Conservation (phyloP, 225 moss, liverwort and hornwort genomes). For the Thuidium tamariscinum region DNA sequence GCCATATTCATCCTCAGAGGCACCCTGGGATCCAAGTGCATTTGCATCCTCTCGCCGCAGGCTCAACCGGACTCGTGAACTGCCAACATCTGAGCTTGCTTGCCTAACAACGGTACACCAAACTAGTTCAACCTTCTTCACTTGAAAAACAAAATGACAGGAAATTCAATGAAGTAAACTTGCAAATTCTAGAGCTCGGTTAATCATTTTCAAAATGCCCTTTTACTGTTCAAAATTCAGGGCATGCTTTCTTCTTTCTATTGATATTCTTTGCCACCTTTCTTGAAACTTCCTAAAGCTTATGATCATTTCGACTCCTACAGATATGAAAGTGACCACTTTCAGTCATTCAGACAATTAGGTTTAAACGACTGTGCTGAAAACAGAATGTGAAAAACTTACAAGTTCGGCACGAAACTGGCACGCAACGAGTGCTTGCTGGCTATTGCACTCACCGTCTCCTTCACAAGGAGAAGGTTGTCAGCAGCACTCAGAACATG, state of each 20-base stretch:
- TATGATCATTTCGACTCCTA: neutral
- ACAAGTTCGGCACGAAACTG: constrained; percentile 65
- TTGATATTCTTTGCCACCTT: neutral
- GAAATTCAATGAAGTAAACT: neutral
- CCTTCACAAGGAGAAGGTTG: constrained; percentile 57
- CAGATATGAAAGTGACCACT: neutral
- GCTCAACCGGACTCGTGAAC: constrained; percentile 55
- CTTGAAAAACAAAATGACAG: neutral
- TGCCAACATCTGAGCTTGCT: constrained; percentile 11
- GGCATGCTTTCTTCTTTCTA: neutral
- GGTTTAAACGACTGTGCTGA: neutral
- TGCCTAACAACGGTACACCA: constrained; percentile 1
- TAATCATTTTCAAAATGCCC: neutral
- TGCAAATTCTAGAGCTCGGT: neutral
- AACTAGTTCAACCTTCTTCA: neutral
- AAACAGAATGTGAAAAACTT: neutral
- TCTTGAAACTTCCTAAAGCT: neutral
- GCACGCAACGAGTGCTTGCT: constrained; percentile 37
- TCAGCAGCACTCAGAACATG: constrained; percentile 57
- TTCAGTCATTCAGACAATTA: neutral
- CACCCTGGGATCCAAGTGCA: constrained; percentile 25
- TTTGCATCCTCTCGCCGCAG: constrained; percentile 56
- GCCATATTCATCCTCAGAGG: constrained; percentile 27
- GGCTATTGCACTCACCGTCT: constrained; percentile 56
- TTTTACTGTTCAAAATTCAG: neutral